phyloP scores from a whole-genome alignment of 495 filamentous ascomycete genomes.

The Penicillium coffeae region DNA sequence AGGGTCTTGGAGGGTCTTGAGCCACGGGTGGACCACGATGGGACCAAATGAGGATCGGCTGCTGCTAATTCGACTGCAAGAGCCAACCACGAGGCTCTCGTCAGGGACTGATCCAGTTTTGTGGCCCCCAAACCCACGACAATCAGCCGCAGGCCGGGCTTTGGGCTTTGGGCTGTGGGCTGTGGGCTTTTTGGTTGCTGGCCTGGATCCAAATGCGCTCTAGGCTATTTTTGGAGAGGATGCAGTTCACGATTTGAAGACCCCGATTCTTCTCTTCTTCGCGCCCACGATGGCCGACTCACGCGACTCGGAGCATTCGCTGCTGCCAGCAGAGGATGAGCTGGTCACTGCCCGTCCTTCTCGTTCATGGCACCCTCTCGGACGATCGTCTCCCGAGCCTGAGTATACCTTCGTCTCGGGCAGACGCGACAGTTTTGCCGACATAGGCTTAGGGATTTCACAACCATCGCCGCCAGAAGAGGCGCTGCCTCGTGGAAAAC shows the following conservation, averaged over 20 bases:
- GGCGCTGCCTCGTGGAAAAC: slow-evolving; percentile 5
- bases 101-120: too few relatives aligned
- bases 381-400: slow-evolving; percentile 6
- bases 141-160: neutral
- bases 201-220: neutral
- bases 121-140: neutral
- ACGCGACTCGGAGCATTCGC: slow-evolving; percentile 19
- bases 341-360: slow-evolving; percentile 8
- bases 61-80: too few relatives aligned
- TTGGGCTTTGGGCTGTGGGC: neutral
- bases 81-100: too few relatives aligned
- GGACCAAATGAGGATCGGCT: neutral
- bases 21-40: too few relatives aligned
- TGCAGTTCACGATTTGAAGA: too few relatives aligned
- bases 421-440: slow-evolving; percentile 12
- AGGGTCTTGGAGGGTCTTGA: too few relatives aligned
- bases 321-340: slow-evolving; percentile 15
- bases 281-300: slow-evolving; percentile 13
- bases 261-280: neutral
- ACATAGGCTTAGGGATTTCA: slow-evolving; percentile 23
- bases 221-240: too few relatives aligned
- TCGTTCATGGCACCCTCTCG: slow-evolving; percentile 20
- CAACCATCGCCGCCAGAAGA: slow-evolving; percentile 7
- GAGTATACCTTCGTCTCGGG: slow-evolving; percentile 11
- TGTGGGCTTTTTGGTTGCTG: neutral